phyloP scores from a whole-genome alignment of 108 stramenopile genomes.

The Thalassiosira profunda region DNA sequence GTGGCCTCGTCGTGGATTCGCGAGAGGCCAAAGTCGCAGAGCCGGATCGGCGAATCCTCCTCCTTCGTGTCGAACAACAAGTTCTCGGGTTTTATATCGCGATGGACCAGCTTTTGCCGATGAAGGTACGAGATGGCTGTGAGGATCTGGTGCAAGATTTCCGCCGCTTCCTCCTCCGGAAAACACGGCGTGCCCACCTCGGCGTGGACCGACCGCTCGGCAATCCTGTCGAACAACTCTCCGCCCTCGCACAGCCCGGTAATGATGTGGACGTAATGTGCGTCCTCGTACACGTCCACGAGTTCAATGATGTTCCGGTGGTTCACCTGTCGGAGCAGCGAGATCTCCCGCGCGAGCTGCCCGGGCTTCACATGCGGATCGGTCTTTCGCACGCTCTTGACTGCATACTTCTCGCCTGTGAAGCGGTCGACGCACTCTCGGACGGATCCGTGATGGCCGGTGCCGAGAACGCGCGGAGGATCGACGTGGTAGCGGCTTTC shows the following conservation, averaged over 20 bases:
- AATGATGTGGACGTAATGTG: slow-evolving; percentile 67
- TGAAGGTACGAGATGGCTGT: slow-evolving; percentile 79
- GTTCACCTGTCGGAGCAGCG: slow-evolving; percentile 61
- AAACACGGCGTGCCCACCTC: slow-evolving; percentile 65
- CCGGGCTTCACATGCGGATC: slow-evolving; percentile 3
- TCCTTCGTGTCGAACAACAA: slow-evolving; percentile 91
- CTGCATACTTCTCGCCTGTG: slow-evolving; percentile 23
- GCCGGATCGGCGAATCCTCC: slow-evolving; percentile 66
- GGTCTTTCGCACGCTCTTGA: slow-evolving; percentile 22
- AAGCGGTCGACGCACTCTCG: slow-evolving; percentile 22
- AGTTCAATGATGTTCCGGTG: slow-evolving; percentile 79
- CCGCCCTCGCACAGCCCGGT: slow-evolving; percentile 86
- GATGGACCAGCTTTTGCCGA: slow-evolving; percentile 83
- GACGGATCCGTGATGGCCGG: slow-evolving; percentile 24
- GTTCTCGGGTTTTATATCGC: slow-evolving; percentile 99
- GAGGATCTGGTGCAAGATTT: slow-evolving; percentile 60
- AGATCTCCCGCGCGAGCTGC: slow-evolving; percentile 50
- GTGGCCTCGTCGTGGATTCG: slow-evolving; percentile 32
- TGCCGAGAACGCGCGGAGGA: slow-evolving; percentile 9
- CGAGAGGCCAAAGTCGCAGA: slow-evolving; percentile 64
- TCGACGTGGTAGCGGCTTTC: slow-evolving; percentile 20
- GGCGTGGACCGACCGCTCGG: slow-evolving; percentile 92
- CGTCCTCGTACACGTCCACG: slow-evolving; percentile 93
- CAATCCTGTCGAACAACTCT: slow-evolving; percentile 95
- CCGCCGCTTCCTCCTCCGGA: slow-evolving; percentile 61